These are phyloP conservation scores for Camptophora hylomeconis DNA, from an alignment of 2,329 filamentous ascomycete genomes.

Conservation along the genomic window DNA sequence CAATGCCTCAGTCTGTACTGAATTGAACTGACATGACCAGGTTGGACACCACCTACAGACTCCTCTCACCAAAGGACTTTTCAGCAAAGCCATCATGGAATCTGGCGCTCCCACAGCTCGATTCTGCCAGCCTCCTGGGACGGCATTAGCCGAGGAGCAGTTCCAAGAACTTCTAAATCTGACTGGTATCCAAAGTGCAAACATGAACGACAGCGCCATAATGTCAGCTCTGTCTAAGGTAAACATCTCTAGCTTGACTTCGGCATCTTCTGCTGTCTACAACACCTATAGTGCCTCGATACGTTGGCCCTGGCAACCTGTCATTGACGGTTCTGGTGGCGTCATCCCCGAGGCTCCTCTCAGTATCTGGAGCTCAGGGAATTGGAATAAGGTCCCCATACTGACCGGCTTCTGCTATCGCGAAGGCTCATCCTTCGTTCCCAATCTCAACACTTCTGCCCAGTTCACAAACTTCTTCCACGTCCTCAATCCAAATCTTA, in stretches of 20 bases:
- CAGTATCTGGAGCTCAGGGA: conserved; percentile 41
- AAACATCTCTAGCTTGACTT: conserved; percentile 24
- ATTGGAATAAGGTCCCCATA: conserved; percentile 46
- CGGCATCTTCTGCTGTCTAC: conserved; percentile 33
- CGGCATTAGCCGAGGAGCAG: conserved; percentile 30
- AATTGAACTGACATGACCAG: conserved; percentile 25
- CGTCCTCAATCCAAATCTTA: conserved; percentile 46
- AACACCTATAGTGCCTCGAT: conserved; percentile 34
- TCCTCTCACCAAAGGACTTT: conserved; percentile 25
- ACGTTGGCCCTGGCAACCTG: conserved; percentile 46
- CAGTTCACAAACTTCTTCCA: conserved; percentile 51
- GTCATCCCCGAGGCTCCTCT: conserved; percentile 47
- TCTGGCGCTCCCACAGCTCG: conserved; percentile 36
- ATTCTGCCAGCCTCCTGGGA: conserved; percentile 27
- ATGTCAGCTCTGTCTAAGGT: conserved; percentile 27
- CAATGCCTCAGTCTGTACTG: neutral
- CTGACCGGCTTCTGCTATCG: conserved; percentile 60
- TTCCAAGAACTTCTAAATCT: conserved; percentile 37
- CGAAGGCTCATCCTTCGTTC: conserved; percentile 53
- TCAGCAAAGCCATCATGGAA: conserved; percentile 34
- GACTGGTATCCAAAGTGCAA: conserved; percentile 25
- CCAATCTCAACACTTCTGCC: conserved; percentile 47
- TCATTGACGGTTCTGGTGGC: conserved; percentile 37
- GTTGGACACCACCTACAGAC: conserved; percentile 15
- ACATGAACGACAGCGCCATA: conserved; percentile 23